These are phyloP conservation scores for Polychaeton citri DNA, from an alignment of 2,329 filamentous ascomycete genomes.

Conservation along the genomic window DNA sequence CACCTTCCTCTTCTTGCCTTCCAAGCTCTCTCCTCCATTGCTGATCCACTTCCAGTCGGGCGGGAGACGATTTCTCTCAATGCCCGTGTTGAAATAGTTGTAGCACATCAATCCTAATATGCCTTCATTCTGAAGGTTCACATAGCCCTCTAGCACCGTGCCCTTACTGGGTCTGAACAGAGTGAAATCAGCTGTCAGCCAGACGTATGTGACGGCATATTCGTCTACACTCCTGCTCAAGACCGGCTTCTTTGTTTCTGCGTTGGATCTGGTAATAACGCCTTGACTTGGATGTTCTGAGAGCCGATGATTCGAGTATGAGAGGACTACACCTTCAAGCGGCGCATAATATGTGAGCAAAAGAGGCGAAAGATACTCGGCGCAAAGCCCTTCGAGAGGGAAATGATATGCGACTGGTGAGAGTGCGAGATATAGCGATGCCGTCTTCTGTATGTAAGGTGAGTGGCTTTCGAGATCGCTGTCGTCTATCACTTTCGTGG, in stretches of 20 bases:
- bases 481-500: slow-evolving; percentile 4
- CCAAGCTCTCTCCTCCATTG: slow-evolving; percentile 33
- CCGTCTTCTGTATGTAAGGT: slow-evolving; percentile 66
- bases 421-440: slow-evolving; percentile 67
- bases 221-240: slow-evolving; percentile 51
- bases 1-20: slow-evolving; percentile 15
- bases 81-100: slow-evolving; percentile 82
- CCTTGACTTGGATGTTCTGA: slow-evolving; percentile 30
- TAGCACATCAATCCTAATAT: slow-evolving; percentile 82
- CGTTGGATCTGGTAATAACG: background rate
- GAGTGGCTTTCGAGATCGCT: slow-evolving; percentile 29
- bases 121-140: slow-evolving; percentile 78
- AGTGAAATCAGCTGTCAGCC: slow-evolving; percentile 77
- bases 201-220: slow-evolving; percentile 74
- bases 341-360: slow-evolving; percentile 64
- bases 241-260: slow-evolving; percentile 10
- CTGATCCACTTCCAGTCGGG: slow-evolving; percentile 63
- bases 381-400: slow-evolving; percentile 56
- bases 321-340: slow-evolving; percentile 60
- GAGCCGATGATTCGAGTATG: slow-evolving; percentile 56
- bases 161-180: slow-evolving; percentile 67
- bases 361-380: slow-evolving; percentile 62
- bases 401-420: slow-evolving; percentile 57
- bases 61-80: slow-evolving; percentile 65
- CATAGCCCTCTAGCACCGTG: slow-evolving; percentile 61